A percentile compares a stretch with the other conserved stretches of the same genome.
Evolutionary conservation across 495 filamentous ascomycete species (phyloP).

Genomic region (Neurospora sp.): DNA sequence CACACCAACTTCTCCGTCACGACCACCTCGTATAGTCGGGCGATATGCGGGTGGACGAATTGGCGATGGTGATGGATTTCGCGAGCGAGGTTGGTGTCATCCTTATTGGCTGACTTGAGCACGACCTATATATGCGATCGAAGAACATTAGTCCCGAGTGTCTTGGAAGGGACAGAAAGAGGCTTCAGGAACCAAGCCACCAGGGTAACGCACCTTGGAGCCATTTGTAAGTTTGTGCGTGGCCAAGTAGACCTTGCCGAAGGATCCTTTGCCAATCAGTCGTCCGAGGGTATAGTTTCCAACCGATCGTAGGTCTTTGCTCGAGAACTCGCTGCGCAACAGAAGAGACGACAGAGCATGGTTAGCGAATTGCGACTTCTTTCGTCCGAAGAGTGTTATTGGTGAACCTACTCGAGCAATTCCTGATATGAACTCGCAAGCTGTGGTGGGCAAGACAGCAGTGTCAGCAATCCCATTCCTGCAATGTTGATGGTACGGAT

Average conservation of each 20-base stretch:
- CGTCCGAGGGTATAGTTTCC: conserved; percentile 90
- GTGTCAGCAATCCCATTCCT: conserved; percentile 16
- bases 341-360: neutral
- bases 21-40: conserved; percentile 92
- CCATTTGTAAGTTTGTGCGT: conserved; percentile 97
- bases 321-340: conserved; percentile 74
- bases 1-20: conserved; percentile 91
- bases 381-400: neutral
- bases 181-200: neutral
- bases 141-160: neutral
- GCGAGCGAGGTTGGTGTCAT: conserved; percentile 87
- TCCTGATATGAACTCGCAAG: conserved; percentile 95
- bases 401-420: conserved; percentile 69
- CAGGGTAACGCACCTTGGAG: conserved; percentile 64
- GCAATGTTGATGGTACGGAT: neutral
- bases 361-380: neutral
- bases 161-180: neutral
- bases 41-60: conserved; percentile 96
- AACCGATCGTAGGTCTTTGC: conserved; percentile 78
- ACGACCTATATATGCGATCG: conserved; percentile 57
- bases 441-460: conserved; percentile 32
- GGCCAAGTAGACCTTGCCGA: conserved; percentile 96
- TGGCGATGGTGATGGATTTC: conserved; percentile 98
- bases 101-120: conserved; percentile 93
- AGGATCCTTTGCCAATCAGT: conserved; percentile 93